phyloP scores from a whole-genome alignment of 1,284 basidiomycete species.

The Porodaedalea pini region DNA sequence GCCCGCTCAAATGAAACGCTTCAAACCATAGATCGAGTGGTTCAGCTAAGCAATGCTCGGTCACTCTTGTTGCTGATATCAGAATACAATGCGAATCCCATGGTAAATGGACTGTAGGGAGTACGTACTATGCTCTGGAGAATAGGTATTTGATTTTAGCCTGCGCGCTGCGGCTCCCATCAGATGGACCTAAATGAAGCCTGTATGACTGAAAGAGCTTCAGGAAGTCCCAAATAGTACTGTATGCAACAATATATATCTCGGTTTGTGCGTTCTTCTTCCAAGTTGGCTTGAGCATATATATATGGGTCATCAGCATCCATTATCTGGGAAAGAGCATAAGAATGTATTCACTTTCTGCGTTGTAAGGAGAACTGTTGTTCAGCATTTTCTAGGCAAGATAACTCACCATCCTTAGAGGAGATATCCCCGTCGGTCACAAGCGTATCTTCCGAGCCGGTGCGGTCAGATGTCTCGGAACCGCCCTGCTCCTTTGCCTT shows the following conservation, averaged over 20 bases:
- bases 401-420: slow-evolving; percentile 13
- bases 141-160: no score
- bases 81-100: not conserved
- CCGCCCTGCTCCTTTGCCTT: slow-evolving; percentile 9
- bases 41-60: no score
- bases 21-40: no score
- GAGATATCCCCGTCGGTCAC: slow-evolving; percentile 1
- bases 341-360: not conserved
- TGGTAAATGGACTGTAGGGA: not conserved
- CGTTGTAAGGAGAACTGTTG: not conserved
- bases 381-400: no score
- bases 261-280: not conserved
- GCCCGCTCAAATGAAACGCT: no score
- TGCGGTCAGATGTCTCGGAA: slow-evolving; percentile 6
- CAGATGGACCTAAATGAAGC: not conserved
- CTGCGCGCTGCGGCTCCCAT: not conserved
- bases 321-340: not conserved
- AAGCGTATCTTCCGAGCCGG: slow-evolving; percentile 10
- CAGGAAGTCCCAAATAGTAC: not conserved
- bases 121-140: not conserved
- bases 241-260: not conserved
- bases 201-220: not conserved
- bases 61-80: no score
- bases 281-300: not conserved
- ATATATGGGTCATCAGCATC: not conserved